phyloP scores from a whole-genome alignment of 2,329 filamentous ascomycete species.

The Beauveria rudraprayagi region DNA sequence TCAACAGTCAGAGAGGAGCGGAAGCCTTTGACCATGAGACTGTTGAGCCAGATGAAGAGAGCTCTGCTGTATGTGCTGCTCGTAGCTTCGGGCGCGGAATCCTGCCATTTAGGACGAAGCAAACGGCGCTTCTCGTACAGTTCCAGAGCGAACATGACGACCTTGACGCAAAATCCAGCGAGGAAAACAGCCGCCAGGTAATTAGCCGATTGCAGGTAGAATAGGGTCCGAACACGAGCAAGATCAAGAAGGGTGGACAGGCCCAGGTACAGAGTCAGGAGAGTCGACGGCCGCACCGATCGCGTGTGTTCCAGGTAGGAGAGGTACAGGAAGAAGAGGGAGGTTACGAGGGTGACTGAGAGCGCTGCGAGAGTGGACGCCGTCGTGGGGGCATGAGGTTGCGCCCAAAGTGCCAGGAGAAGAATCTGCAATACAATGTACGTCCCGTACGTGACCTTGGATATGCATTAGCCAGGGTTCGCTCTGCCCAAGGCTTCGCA shows the following conservation, averaged over 20 bases:
- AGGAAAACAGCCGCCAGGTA: constrained; percentile 19
- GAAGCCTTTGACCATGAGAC: constrained; percentile 21
- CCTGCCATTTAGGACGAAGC: constrained; percentile 14
- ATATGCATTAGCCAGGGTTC: neutral
- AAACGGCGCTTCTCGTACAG: constrained; percentile 21
- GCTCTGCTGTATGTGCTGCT: constrained; percentile 22
- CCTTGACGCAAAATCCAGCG: constrained; percentile 21
- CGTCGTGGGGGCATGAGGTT: constrained; percentile 11
- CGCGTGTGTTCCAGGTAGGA: constrained; percentile 26
- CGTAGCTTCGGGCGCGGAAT: constrained; percentile 22
- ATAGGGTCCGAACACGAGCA: constrained; percentile 24
- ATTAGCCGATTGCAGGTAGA: constrained; percentile 19
- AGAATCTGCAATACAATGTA: constrained; percentile 11
- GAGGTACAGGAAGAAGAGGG: constrained; percentile 13
- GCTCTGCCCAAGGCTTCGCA: neutral
- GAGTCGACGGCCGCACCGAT: constrained; percentile 24
- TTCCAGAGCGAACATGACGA: constrained; percentile 23
- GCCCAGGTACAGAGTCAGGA: constrained; percentile 24
- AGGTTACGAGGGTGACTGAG: constrained; percentile 14
- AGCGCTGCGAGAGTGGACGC: constrained; percentile 15
- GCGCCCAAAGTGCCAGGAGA: constrained; percentile 16
- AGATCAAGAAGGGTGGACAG: constrained; percentile 24
- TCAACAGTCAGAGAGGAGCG: constrained; percentile 17
- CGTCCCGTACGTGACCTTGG: neutral
- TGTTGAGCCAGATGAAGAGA: constrained; percentile 27